Evolutionary conservation across 148 eudicot species (phyloP).

Genomic region (Rhododendron ferrugineum): DNA sequence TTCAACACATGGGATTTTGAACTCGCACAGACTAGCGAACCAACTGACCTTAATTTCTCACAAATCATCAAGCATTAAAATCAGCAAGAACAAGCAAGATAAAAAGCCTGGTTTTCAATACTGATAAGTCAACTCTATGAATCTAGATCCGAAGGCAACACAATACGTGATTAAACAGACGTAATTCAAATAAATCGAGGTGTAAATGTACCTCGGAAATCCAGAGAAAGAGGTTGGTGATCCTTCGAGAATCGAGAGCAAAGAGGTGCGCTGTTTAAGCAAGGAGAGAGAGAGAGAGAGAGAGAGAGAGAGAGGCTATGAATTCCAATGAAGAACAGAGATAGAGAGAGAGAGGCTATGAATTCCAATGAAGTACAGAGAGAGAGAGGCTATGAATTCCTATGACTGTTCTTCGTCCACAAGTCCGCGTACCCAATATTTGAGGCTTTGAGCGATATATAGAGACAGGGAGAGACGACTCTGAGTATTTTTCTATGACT

Average conservation of each 20-base stretch:
- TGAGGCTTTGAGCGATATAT: neutral
- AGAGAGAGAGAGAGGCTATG: neutral
- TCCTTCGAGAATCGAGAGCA: neutral
- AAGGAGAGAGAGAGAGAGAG: neutral
- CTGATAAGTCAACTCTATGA: neutral
- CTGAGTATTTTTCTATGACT: too few species aligned
- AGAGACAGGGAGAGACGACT: too few species aligned
- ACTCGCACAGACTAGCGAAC: neutral
- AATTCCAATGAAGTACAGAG: neutral
- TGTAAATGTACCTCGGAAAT: neutral
- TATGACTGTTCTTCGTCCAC: too few species aligned
- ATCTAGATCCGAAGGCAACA: neutral
- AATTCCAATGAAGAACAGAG: neutral
- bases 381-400: neutral
- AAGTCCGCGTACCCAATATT: neutral
- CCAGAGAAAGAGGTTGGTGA: neutral
- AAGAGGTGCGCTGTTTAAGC: neutral
- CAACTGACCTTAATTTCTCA: neutral
- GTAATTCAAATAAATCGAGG: neutral
- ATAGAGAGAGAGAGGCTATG: neutral
- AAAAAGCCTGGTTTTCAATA: neutral
- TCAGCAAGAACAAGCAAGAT: neutral
- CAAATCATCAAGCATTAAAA: neutral
- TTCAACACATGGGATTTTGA: neutral
- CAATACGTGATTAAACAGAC: neutral